Evolutionary conservation across 306 rosid species (phyloP).

Genomic region (Quercus suber): DNA sequence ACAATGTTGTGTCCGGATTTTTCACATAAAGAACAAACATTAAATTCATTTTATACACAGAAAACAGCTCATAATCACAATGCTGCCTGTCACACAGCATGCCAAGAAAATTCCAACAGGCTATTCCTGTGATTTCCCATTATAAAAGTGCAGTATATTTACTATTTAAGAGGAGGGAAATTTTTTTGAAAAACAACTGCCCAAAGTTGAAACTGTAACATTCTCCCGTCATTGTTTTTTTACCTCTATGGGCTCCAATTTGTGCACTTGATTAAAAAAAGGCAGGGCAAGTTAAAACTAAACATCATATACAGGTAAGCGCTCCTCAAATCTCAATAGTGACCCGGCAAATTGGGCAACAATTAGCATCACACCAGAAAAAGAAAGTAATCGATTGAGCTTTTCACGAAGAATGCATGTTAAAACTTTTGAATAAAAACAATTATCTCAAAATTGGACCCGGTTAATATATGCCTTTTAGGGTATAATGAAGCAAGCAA

Average conservation of each 20-base stretch:
- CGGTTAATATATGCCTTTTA: too few relatives aligned
- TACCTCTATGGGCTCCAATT: conserved; percentile 30
- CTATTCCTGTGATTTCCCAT: conserved; percentile 11
- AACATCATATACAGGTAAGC: conserved; percentile 84
- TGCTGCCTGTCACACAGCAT: not conserved
- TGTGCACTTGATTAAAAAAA: conserved; percentile 17
- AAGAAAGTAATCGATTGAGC: not conserved
- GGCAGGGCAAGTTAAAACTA: conserved; percentile 25
- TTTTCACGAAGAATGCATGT: not conserved
- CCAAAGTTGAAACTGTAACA: conserved; percentile 34
- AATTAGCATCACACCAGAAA: conserved; percentile 15
- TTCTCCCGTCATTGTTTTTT: conserved; percentile 21
- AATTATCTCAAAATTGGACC: too few relatives aligned
- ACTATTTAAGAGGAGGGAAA: conserved; percentile 29
- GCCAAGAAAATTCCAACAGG: conserved; percentile 11
- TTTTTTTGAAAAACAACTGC: not conserved
- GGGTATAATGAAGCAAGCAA: too few relatives aligned
- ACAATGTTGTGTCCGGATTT: not conserved
- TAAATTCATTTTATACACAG: not conserved
- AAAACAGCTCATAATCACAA: not conserved
- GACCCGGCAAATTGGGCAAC: conserved; percentile 85
- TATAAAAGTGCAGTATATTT: conserved; percentile 32
- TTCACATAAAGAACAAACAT: not conserved
- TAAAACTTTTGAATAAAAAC: not conserved
- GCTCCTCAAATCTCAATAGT: conserved; percentile 45